phyloP scores from a whole-genome alignment of 352 stramenopile species.

The Globisporangium spiculum region DNA sequence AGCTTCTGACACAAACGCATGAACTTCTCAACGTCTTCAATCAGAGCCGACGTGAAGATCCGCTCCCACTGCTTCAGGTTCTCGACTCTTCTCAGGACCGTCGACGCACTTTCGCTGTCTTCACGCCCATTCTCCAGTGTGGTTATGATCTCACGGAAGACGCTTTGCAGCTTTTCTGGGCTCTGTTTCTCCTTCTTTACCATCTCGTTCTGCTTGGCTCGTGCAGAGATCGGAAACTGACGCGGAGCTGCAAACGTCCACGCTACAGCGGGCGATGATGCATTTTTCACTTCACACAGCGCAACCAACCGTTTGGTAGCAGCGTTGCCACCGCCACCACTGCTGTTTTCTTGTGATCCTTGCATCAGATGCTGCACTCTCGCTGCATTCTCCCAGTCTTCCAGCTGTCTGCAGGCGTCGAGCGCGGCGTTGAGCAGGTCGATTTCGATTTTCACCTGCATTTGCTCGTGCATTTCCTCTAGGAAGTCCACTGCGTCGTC shows the following conservation, averaged over 20 bases:
- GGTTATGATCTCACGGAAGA: conserved; percentile 3
- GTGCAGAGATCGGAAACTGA: conserved; percentile 9
- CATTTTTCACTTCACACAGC: conserved; percentile 10
- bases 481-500: conserved; percentile 30
- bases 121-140: background rate
- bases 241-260: conserved; percentile 12
- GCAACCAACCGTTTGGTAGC: background rate
- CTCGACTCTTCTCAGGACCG: conserved; percentile 7
- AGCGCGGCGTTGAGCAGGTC: conserved; percentile 37
- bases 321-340: background rate
- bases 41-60: conserved; percentile 1
- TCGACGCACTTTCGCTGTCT: background rate
- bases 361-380: conserved; percentile 2
- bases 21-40: conserved; percentile 15
- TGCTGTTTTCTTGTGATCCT: conserved; percentile 1
- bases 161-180: background rate
- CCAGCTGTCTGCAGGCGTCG: conserved; percentile 43
- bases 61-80: conserved; percentile 20
- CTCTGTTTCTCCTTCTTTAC: conserved; percentile 14
- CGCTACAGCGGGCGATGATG: conserved; percentile 5
- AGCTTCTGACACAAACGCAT: conserved; percentile 11
- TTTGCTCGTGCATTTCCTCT: conserved; percentile 5
- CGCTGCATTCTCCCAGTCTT: conserved; percentile 37
- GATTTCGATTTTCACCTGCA: background rate
- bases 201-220: conserved; percentile 13